These are phyloP conservation scores for Myriosclerotinia curreyana DNA, from an alignment of 2,329 filamentous ascomycete genomes.

Conservation along the genomic window DNA sequence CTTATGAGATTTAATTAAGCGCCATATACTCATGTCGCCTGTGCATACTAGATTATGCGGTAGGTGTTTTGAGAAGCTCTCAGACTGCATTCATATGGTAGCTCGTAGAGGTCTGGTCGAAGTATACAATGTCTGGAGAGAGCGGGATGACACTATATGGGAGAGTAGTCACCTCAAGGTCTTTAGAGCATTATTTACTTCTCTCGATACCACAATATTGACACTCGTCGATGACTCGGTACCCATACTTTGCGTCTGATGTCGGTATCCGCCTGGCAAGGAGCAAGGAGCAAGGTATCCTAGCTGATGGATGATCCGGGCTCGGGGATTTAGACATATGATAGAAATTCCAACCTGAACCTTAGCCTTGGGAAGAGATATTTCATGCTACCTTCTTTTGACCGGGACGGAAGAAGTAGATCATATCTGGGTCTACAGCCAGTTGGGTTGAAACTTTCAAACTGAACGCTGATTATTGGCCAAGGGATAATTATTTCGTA, in stretches of 20 bases:
- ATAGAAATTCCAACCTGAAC: neutral
- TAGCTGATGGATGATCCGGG: neutral
- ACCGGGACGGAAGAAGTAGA: neutral
- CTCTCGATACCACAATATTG: neutral
- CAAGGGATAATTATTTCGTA: neutral
- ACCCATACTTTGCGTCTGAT: neutral
- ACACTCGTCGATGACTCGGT: conserved; percentile 15
- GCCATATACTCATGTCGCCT: neutral
- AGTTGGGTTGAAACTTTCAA: neutral
- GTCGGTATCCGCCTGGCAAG: conserved; percentile 8
- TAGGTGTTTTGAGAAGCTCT: neutral
- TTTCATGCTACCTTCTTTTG: neutral
- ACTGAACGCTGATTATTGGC: neutral
- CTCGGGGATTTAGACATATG: neutral
- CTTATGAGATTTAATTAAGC: too few species aligned
- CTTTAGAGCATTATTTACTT: neutral
- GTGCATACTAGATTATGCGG: neutral
- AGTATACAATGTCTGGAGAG: neutral
- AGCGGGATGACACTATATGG: neutral
- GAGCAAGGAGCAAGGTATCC: conserved; percentile 11
- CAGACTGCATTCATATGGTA: neutral
- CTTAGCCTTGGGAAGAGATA: neutral
- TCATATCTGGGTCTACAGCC: neutral
- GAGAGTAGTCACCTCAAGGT: neutral
- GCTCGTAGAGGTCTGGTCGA: neutral